Evolutionary conservation across 768 basidiomycete species (phyloP), one percentile per base, ranked within the genome.

Genomic region (Pulveroboletus sp.): DNA sequence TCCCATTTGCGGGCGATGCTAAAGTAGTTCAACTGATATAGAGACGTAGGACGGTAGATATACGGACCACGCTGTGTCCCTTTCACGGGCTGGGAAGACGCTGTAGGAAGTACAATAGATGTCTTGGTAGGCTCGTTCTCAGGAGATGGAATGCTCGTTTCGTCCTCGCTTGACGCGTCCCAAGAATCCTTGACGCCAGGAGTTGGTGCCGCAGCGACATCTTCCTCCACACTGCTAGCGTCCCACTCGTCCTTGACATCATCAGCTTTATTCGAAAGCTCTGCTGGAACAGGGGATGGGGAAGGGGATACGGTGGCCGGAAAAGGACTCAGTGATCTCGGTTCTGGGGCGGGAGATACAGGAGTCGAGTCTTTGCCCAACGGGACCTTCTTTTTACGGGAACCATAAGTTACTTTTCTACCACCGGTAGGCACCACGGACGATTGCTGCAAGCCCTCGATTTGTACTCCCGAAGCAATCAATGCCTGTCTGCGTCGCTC

Each of bases 401-500:
- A 86, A 41, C 85, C 83, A 66, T 94, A 96, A 6, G 84, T 80
- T 24, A 89, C 83, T 66, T 87, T 92, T 71, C 85, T 93, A 51
- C 65, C 66, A 38, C 54, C 60, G 14, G 73, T 64, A 21, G 71
- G 72, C 13, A 67, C 68, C 59, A 71, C 65, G 18, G 77, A 64
- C 28, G 71, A 54, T 55, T 86, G 80, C 47, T 91, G 86, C 17
- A 98, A 73, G 53, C 91, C 96, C 60, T 94, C 93, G 52, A 99
- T 87, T 58, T 85, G 84, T 42, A 88, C 87, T 43, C 93, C 93
- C 32, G 89, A 87, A 17, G 89, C 86, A 43, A 98, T 76, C 46
- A 98, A 79, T 2, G 95, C 94, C 64, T 95, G 82, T 64, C 84
- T 89, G 49, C 93, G 84, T 28, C 91, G 81, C 67, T 97, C 94